A percentile compares a stretch with the other conserved stretches of the same genome.
Conservation (phyloP, 2,329 filamentous ascomycete genomes). For the Talaromyces sp. region DNA sequence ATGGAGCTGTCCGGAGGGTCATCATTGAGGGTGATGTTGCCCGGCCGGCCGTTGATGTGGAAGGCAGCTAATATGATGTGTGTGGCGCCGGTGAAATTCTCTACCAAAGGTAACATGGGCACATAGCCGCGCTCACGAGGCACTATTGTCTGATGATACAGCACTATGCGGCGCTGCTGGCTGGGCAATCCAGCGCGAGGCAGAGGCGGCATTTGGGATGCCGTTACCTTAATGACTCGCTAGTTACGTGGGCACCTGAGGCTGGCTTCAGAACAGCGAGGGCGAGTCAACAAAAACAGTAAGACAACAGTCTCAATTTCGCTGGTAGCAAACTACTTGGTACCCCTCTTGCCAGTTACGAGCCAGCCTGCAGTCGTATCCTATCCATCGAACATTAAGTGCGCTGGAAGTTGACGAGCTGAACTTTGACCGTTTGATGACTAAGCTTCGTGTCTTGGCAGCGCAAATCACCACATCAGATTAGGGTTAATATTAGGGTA, state of each 20-base stretch:
- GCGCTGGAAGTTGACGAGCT: neutral
- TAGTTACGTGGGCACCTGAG: neutral
- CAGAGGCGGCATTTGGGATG: constrained; percentile 37
- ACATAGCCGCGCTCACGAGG: constrained; percentile 53
- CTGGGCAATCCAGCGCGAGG: constrained; percentile 23
- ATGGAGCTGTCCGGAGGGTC: constrained; percentile 64
- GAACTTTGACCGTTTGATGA: constrained; percentile 2
- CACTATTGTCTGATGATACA: constrained; percentile 65
- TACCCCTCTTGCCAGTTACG: neutral
- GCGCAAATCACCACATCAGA: neutral
- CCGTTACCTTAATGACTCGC: neutral
- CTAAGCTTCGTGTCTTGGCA: constrained; percentile 7
- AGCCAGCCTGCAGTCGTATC: neutral
- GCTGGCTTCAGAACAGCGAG: neutral
- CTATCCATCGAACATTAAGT: neutral
- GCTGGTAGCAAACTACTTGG: constrained; percentile 1
- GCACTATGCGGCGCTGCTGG: constrained; percentile 39
- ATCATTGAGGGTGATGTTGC: constrained; percentile 74
- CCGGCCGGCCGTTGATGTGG: constrained; percentile 69
- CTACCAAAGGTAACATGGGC: constrained; percentile 60
- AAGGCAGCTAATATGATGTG: constrained; percentile 85
- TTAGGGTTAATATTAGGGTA: neutral
- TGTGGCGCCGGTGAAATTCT: constrained; percentile 62
- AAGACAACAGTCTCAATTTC: neutral
- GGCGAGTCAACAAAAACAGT: neutral